Evolutionary conservation across 148 eudicot genomes (phyloP).

Genomic region (Chenopodium formosanum): DNA sequence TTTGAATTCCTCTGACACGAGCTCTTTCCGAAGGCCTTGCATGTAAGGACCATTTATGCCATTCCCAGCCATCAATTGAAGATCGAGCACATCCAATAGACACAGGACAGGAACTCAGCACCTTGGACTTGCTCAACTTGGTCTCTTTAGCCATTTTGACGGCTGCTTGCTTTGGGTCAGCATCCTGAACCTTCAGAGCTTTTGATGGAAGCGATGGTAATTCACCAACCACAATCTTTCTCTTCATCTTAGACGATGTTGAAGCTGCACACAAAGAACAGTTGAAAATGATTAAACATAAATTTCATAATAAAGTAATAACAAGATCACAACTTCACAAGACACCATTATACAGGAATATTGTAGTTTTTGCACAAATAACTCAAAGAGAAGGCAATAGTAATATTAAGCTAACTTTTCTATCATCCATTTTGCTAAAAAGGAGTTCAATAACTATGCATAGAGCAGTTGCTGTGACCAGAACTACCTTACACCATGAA

Average conservation of each 20-base stretch:
- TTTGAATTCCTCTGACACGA: slow-evolving; percentile 58
- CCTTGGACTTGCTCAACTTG: slow-evolving; percentile 38
- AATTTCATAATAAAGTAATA: background rate
- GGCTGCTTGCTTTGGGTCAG: slow-evolving; percentile 38
- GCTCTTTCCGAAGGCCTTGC: slow-evolving; percentile 87
- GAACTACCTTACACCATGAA: background rate
- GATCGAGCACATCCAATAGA: slow-evolving; percentile 89
- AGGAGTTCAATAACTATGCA: background rate
- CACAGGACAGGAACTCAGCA: slow-evolving; percentile 47
- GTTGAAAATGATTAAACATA: background rate
- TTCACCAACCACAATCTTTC: slow-evolving; percentile 51
- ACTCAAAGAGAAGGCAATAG: background rate
- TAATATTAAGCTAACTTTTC: background rate
- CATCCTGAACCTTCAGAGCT: slow-evolving; percentile 35
- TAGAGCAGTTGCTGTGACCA: background rate
- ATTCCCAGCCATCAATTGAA: slow-evolving; percentile 91
- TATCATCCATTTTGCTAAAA: background rate
- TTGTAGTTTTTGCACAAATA: background rate
- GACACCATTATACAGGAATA: background rate
- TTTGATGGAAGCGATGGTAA: slow-evolving; percentile 37
- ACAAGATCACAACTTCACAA: background rate
- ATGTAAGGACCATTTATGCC: slow-evolving; percentile 82
- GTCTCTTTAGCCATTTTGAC: slow-evolving; percentile 35
- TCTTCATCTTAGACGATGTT: slow-evolving; percentile 46
- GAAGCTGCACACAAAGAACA: slow-evolving; percentile 35